Evolutionary conservation across 1,139 yeast genomes (phyloP).

Genomic region (Suhomyces coccinellae): DNA sequence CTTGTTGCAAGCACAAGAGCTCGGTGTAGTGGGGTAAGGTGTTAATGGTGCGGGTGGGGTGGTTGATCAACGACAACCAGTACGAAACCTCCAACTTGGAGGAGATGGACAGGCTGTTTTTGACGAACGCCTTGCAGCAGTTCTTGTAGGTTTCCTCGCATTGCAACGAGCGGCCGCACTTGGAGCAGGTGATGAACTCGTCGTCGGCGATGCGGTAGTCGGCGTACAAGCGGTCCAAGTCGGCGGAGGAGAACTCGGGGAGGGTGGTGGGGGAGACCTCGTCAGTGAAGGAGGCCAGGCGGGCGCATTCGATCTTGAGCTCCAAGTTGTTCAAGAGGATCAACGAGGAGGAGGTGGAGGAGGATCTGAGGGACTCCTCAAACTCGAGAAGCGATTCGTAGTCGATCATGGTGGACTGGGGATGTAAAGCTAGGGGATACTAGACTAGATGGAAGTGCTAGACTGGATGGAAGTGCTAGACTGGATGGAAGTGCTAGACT

Average conservation of each 20-base stretch:
- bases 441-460: not conserved
- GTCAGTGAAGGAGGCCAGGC: conserved; percentile 20
- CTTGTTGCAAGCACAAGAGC: conserved; percentile 41
- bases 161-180: conserved; percentile 27
- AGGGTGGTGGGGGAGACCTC: conserved; percentile 7
- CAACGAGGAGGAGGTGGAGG: conserved; percentile 15
- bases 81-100: conserved; percentile 40
- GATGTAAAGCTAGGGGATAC: not conserved
- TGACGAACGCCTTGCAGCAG: conserved; percentile 25
- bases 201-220: conserved; percentile 32
- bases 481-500: conserved; percentile 2
- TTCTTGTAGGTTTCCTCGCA: conserved; percentile 15
- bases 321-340: conserved; percentile 35
- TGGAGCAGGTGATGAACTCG: conserved; percentile 39
- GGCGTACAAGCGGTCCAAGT: conserved; percentile 19
- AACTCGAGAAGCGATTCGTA: conserved; percentile 43
- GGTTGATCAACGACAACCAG: conserved; percentile 48
- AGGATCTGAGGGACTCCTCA: conserved; percentile 41
- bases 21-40: conserved; percentile 51
- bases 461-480: not conserved
- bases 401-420: conserved; percentile 21
- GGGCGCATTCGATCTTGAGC: conserved; percentile 30
- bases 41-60: conserved; percentile 47
- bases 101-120: conserved; percentile 19
- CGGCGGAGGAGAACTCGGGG: conserved; percentile 17